These are phyloP conservation scores for Aspergillus versicolor DNA, from an alignment of 2,329 filamentous ascomycete species.

Conservation along the genomic window DNA sequence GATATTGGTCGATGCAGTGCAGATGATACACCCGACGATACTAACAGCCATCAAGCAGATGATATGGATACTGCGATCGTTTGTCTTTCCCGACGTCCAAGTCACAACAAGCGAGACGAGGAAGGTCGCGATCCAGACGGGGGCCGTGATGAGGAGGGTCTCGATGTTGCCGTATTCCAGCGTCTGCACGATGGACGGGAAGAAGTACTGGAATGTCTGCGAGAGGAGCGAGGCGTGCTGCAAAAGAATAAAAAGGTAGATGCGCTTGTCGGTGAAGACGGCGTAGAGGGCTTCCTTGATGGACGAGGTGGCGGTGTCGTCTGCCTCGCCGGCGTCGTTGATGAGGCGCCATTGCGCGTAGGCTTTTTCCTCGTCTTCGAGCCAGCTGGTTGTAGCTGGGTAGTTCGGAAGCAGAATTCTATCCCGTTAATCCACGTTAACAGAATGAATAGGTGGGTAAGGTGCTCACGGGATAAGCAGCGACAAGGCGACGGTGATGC, in stretches of 20 bases:
- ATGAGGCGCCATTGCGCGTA: constrained; percentile 55
- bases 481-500: constrained; percentile 41
- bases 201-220: constrained; percentile 65
- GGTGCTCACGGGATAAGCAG: constrained; percentile 34
- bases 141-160: constrained; percentile 48
- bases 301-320: constrained; percentile 41
- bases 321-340: constrained; percentile 49
- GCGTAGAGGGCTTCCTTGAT: constrained; percentile 47
- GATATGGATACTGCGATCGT: constrained; percentile 60
- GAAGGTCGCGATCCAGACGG: constrained; percentile 59
- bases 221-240: constrained; percentile 50
- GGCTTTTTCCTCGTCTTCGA: constrained; percentile 52
- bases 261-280: constrained; percentile 30
- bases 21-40: constrained; percentile 56
- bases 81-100: constrained; percentile 53
- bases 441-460: background rate
- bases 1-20: constrained; percentile 50
- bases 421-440: constrained; percentile 18
- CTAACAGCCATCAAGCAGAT: constrained; percentile 53
- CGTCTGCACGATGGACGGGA: constrained; percentile 63
- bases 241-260: constrained; percentile 45
- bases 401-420: constrained; percentile 48
- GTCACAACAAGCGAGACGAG: constrained; percentile 56
- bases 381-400: constrained; percentile 54
- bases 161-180: constrained; percentile 55